phyloP scores from a whole-genome alignment of 2,329 filamentous ascomycete genomes.

The Colletotrichum eleusines region DNA sequence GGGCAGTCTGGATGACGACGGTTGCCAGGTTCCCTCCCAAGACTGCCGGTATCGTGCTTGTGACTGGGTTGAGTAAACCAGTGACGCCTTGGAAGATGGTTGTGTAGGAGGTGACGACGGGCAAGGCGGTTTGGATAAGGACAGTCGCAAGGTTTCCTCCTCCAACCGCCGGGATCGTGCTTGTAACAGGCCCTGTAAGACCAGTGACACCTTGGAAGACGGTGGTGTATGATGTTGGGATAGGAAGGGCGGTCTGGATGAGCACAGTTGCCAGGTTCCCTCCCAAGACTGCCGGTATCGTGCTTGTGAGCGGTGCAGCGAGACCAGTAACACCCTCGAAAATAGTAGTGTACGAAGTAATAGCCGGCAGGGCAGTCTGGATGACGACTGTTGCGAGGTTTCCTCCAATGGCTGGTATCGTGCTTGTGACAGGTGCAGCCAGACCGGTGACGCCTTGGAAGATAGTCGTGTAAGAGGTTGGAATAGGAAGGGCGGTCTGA shows the following conservation, averaged over 20 bases:
- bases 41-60: not conserved
- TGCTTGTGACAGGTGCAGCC: not conserved
- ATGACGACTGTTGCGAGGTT: not conserved
- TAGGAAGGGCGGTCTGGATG: not conserved
- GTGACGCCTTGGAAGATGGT: conserved; percentile 1
- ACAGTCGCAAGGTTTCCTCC: conserved; percentile 7
- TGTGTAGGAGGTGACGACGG: not conserved
- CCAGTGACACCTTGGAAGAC: not conserved
- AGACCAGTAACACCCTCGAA: not conserved
- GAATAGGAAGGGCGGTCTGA: not conserved
- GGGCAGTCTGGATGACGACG: too few species aligned
- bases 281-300: not conserved
- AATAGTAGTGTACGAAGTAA: not conserved
- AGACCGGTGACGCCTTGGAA: not conserved
- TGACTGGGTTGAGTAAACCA: not conserved
- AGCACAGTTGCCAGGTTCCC: not conserved
- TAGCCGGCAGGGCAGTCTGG: conserved; percentile 2
- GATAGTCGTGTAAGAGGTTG: not conserved
- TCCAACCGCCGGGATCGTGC: not conserved
- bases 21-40: not conserved
- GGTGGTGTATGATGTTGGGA: not conserved
- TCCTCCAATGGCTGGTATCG: not conserved
- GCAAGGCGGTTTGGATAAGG: conserved; percentile 1
- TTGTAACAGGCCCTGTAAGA: not conserved
- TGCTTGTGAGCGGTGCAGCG: not conserved